Evolutionary conservation across 768 basidiomycete genomes (phyloP).

Genomic region (Termitomyces sp.): DNA sequence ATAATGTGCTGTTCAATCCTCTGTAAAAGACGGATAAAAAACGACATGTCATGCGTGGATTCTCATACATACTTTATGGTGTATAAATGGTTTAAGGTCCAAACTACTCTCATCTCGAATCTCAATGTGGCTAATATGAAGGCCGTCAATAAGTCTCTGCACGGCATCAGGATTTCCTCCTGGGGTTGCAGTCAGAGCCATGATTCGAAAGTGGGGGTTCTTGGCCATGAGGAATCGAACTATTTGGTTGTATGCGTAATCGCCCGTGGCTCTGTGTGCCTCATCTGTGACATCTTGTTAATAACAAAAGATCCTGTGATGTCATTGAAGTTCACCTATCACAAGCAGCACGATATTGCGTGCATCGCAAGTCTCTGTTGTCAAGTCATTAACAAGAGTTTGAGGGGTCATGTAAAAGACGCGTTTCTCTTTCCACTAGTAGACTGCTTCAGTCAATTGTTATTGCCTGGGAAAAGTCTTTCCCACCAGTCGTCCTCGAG

Average conservation of each 20-base stretch:
- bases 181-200: conserved; percentile 95
- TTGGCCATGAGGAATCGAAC: conserved; percentile 89
- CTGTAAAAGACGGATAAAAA: conserved; percentile 29
- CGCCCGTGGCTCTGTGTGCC: conserved; percentile 91
- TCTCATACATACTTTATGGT: conserved; percentile 62
- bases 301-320: background rate
- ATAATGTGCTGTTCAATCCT: conserved; percentile 76
- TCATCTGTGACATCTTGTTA: conserved; percentile 55
- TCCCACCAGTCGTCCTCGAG: conserved; percentile 59
- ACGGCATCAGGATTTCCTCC: conserved; percentile 83
- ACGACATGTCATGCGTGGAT: background rate
- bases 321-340: conserved; percentile 50
- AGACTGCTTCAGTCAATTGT: background rate
- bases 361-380: conserved; percentile 67
- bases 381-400: conserved; percentile 85
- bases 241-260: conserved; percentile 88
- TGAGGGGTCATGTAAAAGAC: conserved; percentile 97
- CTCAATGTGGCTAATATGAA: conserved; percentile 94
- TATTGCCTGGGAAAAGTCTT: background rate
- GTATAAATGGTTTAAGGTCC: conserved; percentile 81
- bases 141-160: conserved; percentile 83
- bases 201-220: conserved; percentile 88
- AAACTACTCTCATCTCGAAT: conserved; percentile 88
- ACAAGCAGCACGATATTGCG: conserved; percentile 82
- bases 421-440: conserved; percentile 75